Evolutionary conservation across 2,329 filamentous ascomycete genomes (phyloP).

Genomic region (Chaetothyriales sp.): DNA sequence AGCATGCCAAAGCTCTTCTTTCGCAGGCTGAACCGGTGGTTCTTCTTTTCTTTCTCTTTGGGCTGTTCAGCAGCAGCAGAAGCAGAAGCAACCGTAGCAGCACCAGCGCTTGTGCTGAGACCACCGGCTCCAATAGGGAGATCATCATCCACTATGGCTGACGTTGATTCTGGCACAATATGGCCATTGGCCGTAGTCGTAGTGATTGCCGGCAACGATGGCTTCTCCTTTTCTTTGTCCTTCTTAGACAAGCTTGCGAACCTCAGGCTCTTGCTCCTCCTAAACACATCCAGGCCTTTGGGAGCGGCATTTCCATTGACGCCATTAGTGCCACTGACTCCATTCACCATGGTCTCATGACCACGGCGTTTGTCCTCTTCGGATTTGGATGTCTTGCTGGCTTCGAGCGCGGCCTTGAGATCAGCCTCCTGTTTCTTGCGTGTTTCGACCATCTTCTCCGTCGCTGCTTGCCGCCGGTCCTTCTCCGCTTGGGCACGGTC

Average conservation of each 20-base stretch:
- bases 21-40: constrained; percentile 28
- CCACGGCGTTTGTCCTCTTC: constrained; percentile 33
- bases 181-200: neutral
- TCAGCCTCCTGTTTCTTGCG: constrained; percentile 48
- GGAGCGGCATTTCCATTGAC: neutral
- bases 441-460: constrained; percentile 41
- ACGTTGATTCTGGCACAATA: neutral
- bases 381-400: constrained; percentile 47
- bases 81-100: too few relatives aligned
- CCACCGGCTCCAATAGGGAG: neutral
- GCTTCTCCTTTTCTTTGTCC: constrained; percentile 8
- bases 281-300: constrained; percentile 46
- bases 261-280: constrained; percentile 38
- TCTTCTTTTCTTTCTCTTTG: constrained; percentile 25
- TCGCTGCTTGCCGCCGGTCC: constrained; percentile 37
- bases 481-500: constrained; percentile 45
- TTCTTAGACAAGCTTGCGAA: constrained; percentile 14
- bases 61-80: neutral
- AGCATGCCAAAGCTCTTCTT: constrained; percentile 31
- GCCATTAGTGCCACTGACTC: constrained; percentile 1
- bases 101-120: too few relatives aligned
- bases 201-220: neutral
- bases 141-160: neutral
- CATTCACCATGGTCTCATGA: constrained; percentile 12
- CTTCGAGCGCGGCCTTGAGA: constrained; percentile 47